phyloP scores from a whole-genome alignment of 805 yeast genomes.

The Starmera quercuum region DNA sequence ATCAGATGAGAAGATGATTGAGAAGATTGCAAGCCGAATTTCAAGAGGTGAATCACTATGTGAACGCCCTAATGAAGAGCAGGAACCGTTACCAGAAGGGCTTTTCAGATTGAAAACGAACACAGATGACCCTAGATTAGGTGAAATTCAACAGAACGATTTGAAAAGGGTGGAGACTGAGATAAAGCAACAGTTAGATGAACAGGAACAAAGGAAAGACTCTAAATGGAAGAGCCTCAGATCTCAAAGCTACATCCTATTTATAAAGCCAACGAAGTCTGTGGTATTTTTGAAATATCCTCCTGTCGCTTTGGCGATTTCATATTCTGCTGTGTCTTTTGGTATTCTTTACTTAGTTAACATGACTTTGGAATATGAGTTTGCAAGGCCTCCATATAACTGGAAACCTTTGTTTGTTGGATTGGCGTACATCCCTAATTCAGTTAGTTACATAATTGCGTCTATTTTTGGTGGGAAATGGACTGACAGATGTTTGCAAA shows the following conservation, averaged over 20 bases:
- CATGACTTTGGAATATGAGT: slow-evolving; percentile 60
- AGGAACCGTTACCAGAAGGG: slow-evolving; percentile 16
- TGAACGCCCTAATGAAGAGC: slow-evolving; percentile 13
- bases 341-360: slow-evolving; percentile 66
- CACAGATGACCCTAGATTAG: slow-evolving; percentile 14
- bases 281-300: slow-evolving; percentile 58
- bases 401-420: slow-evolving; percentile 64
- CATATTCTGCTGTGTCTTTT: slow-evolving; percentile 66
- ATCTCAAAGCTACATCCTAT: slow-evolving; percentile 34
- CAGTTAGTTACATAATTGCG: slow-evolving; percentile 67
- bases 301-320: slow-evolving; percentile 61
- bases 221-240: slow-evolving; percentile 18
- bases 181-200: slow-evolving; percentile 18
- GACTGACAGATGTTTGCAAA: slow-evolving; percentile 54
- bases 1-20: slow-evolving; percentile 5
- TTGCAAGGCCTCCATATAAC: slow-evolving; percentile 59
- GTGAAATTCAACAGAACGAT: slow-evolving; percentile 16
- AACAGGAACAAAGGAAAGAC: slow-evolving; percentile 4
- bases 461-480: slow-evolving; percentile 77
- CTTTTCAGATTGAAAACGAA: slow-evolving; percentile 14
- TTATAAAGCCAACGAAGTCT: slow-evolving; percentile 55
- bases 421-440: slow-evolving; percentile 74
- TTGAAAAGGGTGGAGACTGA: slow-evolving; percentile 16
- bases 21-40: slow-evolving; percentile 13
- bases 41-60: slow-evolving; percentile 12